These are phyloP conservation scores for Atalantia buxifolia DNA, from an alignment of 345 rosid genomes.

Conservation along the genomic window DNA sequence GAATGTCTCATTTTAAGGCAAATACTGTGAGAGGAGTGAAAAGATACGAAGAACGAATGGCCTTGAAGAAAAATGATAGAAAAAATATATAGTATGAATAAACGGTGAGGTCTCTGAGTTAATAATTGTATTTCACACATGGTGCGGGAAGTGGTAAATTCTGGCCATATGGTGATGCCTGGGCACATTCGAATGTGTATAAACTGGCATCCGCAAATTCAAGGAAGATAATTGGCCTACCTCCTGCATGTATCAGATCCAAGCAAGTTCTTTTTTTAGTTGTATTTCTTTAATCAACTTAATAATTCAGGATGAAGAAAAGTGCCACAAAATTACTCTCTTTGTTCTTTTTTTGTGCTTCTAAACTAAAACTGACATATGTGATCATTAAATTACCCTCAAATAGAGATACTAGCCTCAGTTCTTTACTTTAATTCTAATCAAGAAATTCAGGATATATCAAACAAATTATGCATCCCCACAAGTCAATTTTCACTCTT, in stretches of 20 bases:
- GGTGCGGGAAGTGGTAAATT: constrained; percentile 46
- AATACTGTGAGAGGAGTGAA: neutral
- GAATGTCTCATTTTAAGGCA: neutral
- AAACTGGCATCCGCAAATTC: no score
- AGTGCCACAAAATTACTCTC: neutral
- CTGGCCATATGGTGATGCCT: constrained; percentile 53
- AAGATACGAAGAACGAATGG: neutral
- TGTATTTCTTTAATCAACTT: neutral
- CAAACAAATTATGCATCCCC: neutral
- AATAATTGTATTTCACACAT: constrained; percentile 38
- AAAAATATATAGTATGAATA: no score
- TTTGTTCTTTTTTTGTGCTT: neutral
- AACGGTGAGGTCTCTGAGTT: no score
- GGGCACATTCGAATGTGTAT: no score
- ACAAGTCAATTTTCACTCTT: neutral
- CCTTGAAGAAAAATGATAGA: neutral
- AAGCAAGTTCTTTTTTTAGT: neutral
- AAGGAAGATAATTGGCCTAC: constrained; percentile 28
- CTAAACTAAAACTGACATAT: neutral
- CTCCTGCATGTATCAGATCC: constrained; percentile 33
- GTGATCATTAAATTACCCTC: neutral
- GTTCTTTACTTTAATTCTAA: neutral
- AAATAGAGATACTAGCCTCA: neutral
- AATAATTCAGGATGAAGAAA: neutral
- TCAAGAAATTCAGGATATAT: neutral